Evolutionary conservation across 805 yeast genomes (phyloP), one percentile per base, ranked within the genome.

Genomic region (Myxozyma mucilagina): DNA sequence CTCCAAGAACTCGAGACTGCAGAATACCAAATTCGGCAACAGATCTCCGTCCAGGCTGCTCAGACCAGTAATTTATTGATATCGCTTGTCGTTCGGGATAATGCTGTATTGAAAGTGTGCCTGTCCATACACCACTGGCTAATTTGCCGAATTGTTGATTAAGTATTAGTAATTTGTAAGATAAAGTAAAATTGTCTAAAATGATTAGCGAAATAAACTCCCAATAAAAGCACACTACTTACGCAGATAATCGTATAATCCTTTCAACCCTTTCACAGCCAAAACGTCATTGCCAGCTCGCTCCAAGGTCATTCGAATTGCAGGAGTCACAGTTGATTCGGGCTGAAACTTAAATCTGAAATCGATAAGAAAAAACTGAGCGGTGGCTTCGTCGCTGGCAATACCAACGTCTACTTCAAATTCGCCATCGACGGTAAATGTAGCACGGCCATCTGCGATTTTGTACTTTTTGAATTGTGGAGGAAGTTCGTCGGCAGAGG

Each of bases 341-440:
- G 80, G 78, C 16, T 72, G 66, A 68, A 87, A 86, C 24, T 81
- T 75, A 58, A 91, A 82, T 57, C 83, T 80, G 73, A 91, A 87
- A 71, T 89, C 93, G 20, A 93, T 87, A 61, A 90, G 79, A 70
- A 86, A 89, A 68, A 88, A 86, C 14, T 90, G 90, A 0, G 90
- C 82, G 42, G 82, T 81, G 2, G 77, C 78, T 1, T 79, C 77
- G 29, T 85, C 84, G 68, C 84, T 86, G 5, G 85, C 85, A 41
- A 90, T 85, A 0, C 94, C 89, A n/a, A 92, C 79, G 29, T 91
- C 89, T 14, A 90, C 80, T 71, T 85, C 84, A 70, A 89, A 90
- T 53, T 87, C 87, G 56, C 83, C 80, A 0, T 81, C 79, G 1
- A 89, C 82, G 3, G 81, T 77, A 66, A 89, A 85, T 56, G 81